These are phyloP conservation scores for Xylaria sp. DNA, from an alignment of 2,329 filamentous ascomycete genomes.

Conservation along the genomic window DNA sequence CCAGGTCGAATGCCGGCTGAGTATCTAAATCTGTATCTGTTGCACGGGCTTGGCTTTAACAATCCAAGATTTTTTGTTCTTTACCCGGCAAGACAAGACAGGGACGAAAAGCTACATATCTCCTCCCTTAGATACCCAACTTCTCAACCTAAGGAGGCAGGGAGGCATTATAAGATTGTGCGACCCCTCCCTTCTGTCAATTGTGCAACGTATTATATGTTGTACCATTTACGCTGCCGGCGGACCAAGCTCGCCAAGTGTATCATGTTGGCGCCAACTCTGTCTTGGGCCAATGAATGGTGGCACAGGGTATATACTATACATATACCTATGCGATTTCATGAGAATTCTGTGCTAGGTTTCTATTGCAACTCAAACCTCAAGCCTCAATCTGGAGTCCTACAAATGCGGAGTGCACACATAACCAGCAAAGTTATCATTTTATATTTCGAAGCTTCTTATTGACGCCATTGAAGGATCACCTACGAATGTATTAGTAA, in stretches of 20 bases:
- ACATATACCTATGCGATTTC: neutral
- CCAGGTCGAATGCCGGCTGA: neutral
- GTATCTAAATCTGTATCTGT: neutral
- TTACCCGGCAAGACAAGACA: neutral
- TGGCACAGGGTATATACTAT: neutral
- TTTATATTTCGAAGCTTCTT: neutral
- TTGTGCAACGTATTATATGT: neutral
- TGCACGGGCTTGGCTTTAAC: neutral
- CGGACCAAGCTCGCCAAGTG: constrained; percentile 16
- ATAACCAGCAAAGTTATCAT: neutral
- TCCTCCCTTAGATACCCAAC: too few species aligned
- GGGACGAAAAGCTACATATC: neutral
- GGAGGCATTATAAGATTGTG: too few species aligned
- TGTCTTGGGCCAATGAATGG: constrained; percentile 9
- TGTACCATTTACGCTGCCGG: neutral
- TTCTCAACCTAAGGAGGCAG: too few species aligned
- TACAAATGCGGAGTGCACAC: neutral
- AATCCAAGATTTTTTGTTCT: neutral
- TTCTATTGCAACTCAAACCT: too few species aligned
- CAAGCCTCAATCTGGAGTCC: neutral
- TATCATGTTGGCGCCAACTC: constrained; percentile 18
- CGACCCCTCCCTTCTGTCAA: neutral
- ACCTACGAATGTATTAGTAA: neutral
- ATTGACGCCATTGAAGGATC: neutral
- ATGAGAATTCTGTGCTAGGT: neutral